Evolutionary conservation across 148 eudicot genomes (phyloP), one percentile per base, ranked within the genome.

Genomic region (Chenopodium album): DNA sequence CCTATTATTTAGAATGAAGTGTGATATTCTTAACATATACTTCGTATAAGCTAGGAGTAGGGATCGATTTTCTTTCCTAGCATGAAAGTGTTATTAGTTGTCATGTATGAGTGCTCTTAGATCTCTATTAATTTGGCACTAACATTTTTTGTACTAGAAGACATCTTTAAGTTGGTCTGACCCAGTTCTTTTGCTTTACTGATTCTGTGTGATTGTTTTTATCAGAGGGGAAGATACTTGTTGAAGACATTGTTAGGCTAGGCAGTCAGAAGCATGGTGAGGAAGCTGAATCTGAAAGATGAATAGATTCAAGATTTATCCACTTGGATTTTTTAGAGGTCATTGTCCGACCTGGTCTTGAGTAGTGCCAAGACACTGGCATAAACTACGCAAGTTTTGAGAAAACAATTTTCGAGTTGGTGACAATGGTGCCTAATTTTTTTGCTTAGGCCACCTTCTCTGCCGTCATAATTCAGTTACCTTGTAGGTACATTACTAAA

Each of bases 171-270:
- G 20, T 75, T 28, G 4, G 37, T 52, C 62, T 52, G 60, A 47
- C 29, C 0, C 7, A 2, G 13, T 17, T 14, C 16, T 12, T 56
- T 56, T 56, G 56, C 19, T 19, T 76, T 34, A 4, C 69, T 76
- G 32, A 10, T 20, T 29, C 50, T 59, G 47, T 69, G 60, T 7
- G 28, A 31, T 41, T 79, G 31, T 71, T 72, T 48, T 64, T 76
- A 81, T 23, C 86, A 86, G 89, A 88, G 80, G 90, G 97, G 37
- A 91, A 89, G 83, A 93, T 93, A 67, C 92, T 82, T 1, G 94
- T 93, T 46, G 91, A 90, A 86, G 97, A 93, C 85, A 89, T 93
- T 78, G 84, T 91, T 76, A 91, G 82, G 85, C 88, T 93, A 85
- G 93, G 87, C 60, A 89, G 90, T 68, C 84, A 76, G 68, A 86